Conservation (phyloP, 768 basidiomycete genomes). For the Sutorius australiensis region DNA sequence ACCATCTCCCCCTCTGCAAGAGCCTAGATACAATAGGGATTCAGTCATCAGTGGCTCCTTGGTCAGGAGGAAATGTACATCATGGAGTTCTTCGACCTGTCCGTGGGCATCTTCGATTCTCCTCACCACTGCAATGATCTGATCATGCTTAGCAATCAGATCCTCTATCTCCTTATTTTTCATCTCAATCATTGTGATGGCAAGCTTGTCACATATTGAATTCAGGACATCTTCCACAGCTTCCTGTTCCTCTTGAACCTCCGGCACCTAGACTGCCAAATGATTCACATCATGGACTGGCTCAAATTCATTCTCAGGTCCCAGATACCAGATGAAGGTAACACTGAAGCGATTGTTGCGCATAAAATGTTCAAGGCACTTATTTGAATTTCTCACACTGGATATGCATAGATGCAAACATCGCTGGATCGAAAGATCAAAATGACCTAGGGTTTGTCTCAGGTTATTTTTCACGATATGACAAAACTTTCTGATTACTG, state of each 20-base stretch:
- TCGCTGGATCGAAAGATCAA: too few relatives aligned
- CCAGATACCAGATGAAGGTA: too few relatives aligned
- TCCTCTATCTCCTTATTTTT: constrained; percentile 78
- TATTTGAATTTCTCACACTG: too few relatives aligned
- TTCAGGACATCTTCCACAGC: constrained; percentile 78
- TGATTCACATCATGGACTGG: too few relatives aligned
- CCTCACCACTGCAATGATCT: constrained; percentile 81
- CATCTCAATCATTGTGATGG: constrained; percentile 74
- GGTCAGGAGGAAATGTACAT: constrained; percentile 42
- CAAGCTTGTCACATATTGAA: constrained; percentile 68
- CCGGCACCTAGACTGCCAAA: constrained; percentile 61
- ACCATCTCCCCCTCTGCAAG: constrained; percentile 78
- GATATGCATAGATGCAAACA: too few relatives aligned
- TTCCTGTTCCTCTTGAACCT: constrained; percentile 71
- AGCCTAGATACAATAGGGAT: too few relatives aligned
- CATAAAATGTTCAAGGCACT: too few relatives aligned
- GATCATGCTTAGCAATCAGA: constrained; percentile 66
- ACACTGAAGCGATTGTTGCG: too few relatives aligned
- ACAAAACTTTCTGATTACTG: too few relatives aligned
- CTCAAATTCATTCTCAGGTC: too few relatives aligned
- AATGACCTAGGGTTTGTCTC: too few relatives aligned
- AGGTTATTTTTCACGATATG: too few relatives aligned
- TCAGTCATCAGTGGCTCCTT: not conserved
- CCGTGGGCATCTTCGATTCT: constrained; percentile 76
- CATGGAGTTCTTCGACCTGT: constrained; percentile 76